phyloP scores from a whole-genome alignment of 495 filamentous ascomycete genomes.

The Pseudomonodictys pantanalensis region DNA sequence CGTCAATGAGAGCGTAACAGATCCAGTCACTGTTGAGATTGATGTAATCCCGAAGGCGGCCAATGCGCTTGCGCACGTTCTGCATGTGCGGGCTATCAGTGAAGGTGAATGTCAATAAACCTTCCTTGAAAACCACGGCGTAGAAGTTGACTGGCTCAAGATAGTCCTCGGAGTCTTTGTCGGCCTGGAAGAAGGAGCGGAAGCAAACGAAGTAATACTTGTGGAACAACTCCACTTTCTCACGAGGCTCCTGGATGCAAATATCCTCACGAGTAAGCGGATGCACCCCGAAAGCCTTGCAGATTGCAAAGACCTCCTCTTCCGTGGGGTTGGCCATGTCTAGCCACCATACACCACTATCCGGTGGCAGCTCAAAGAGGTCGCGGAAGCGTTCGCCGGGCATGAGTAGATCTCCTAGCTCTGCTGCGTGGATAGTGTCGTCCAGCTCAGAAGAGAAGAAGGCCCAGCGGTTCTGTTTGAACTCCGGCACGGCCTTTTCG shows the following conservation, averaged over 20 bases:
- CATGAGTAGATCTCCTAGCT: conserved; percentile 80
- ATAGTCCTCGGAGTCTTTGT: conserved; percentile 70
- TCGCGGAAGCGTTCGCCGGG: conserved; percentile 86
- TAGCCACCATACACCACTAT: conserved; percentile 78
- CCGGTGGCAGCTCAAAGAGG: conserved; percentile 78
- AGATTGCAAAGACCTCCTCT: conserved; percentile 83
- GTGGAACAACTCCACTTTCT: conserved; percentile 97
- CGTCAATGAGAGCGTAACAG: conserved; percentile 97
- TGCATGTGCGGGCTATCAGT: conserved; percentile 75
- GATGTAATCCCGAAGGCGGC: conserved; percentile 88
- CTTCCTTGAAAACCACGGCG: conserved; percentile 94
- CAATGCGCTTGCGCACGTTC: conserved; percentile 87
- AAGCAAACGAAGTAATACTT: conserved; percentile 98
- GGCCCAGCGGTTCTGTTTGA: conserved; percentile 63
- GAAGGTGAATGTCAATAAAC: conserved; percentile 91
- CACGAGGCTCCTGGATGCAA: conserved; percentile 84
- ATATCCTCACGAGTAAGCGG: conserved; percentile 95
- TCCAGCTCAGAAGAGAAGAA: conserved; percentile 96
- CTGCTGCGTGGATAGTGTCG: conserved; percentile 82
- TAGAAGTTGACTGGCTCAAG: conserved; percentile 94
- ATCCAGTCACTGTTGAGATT: conserved; percentile 95
- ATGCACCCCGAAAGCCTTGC: conserved; percentile 88
- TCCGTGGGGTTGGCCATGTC: conserved; percentile 88
- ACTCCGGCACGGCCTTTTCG: conserved; percentile 25
- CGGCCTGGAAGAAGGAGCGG: conserved; percentile 82